A percentile compares a stretch with the other conserved stretches of the same genome.
Evolutionary conservation across 441 rosid genomes (phyloP).

Genomic region (Euphorbia celastroides): DNA sequence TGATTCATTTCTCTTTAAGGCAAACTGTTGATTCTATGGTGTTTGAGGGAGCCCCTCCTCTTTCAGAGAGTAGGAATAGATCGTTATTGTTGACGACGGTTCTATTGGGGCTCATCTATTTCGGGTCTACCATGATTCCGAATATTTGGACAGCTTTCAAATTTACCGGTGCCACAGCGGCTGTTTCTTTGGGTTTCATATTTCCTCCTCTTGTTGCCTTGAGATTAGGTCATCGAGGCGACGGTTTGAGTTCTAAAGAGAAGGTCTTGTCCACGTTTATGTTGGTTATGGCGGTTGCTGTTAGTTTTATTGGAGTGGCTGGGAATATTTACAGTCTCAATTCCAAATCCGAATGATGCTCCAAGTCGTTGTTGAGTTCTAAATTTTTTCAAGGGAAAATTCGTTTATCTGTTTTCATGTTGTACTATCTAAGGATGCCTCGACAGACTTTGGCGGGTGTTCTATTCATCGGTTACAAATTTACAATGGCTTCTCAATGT

Average conservation of each 20-base stretch:
- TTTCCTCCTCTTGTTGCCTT: conserved; percentile 83
- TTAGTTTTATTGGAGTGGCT: conserved; percentile 62
- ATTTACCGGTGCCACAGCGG: conserved; percentile 93
- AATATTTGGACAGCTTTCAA: conserved; percentile 96
- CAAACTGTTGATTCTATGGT: conserved; percentile 67
- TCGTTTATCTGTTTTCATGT: not conserved
- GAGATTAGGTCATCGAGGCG: conserved; percentile 41
- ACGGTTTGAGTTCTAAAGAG: conserved; percentile 41
- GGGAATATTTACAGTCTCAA: conserved; percentile 68
- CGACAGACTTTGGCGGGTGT: not conserved
- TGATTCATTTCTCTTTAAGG: conserved; percentile 80
- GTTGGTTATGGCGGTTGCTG: conserved; percentile 62
- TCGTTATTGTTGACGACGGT: conserved; percentile 59
- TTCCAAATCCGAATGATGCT: conserved; percentile 41
- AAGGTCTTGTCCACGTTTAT: conserved; percentile 57
- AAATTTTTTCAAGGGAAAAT: not conserved
- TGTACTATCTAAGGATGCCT: conserved; percentile 10
- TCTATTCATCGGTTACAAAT: not conserved
- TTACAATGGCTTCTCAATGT: conserved; percentile 9
- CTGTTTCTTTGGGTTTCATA: conserved; percentile 86
- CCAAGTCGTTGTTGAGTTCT: not conserved
- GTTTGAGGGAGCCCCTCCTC: conserved; percentile 66
- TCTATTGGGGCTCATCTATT: conserved; percentile 51
- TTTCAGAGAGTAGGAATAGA: conserved; percentile 64
- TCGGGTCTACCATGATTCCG: conserved; percentile 89